Base-by-base conservation (phyloP, 1,284 basidiomycete genomes). In the Austroboletus niveus region DNA sequence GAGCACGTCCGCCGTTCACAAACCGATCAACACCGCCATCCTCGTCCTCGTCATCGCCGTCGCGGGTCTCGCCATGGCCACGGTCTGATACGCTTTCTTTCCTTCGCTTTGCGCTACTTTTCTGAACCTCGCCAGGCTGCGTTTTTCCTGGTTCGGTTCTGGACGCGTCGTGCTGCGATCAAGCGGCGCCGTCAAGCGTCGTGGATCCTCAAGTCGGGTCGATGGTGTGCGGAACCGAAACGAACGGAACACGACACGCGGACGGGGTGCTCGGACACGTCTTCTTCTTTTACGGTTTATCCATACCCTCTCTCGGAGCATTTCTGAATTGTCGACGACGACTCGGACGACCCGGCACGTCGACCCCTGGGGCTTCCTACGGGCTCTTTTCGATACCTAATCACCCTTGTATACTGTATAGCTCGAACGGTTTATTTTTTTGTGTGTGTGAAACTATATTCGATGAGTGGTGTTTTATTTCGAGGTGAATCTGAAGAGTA, bases 151-250 rank as follows among this genome's bases (percentile, higher is more conserved):
- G 58, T 54, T 42, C 60, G 54, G 31, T 54, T 45, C 45, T 49
- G 32, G 15, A 54, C 52, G 43, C 60, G 48, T 43, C 52, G 55
- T 6, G 49, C 58, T 9, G 60, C 55, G n/a, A 36, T 62, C 47
- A 60, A 62, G 32, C 57, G 57, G 27, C 60, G 62, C 39, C 60
- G 60, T 51, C 60, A 64, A 51, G 62, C 57, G 4, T 64, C 60
- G 14, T 64, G 61, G 62, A 64, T 62, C 47, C 57, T 61, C 50
- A 39, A 42, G 40, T 55, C 62, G 1, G 53, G 57, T 4, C 60
- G 55, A 17, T 64, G 62, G 62, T 53, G 58, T 36, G 49, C 36
- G 40, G 60, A 62, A 49, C 34, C 57, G 29, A 61, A 64, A 15
- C 53, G 47, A 14, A 32, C 47, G 0, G 36, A 57, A 2, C 44